These are phyloP conservation scores for Hyaloscypha finlandica DNA, from an alignment of 495 filamentous ascomycete species.

Conservation along the genomic window DNA sequence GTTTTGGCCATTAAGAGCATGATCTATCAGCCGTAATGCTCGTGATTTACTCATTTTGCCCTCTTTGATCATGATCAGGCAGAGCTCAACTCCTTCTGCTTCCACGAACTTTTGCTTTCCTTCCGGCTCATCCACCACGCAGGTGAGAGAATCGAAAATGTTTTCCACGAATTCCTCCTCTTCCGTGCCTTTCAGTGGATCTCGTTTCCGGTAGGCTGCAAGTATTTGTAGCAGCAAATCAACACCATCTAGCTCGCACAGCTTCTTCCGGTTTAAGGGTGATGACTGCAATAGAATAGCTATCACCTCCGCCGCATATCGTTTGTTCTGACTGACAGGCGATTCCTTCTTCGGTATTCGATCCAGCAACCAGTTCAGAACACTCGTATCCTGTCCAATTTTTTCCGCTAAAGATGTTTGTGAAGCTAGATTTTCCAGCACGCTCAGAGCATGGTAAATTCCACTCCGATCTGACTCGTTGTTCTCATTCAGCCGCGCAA, in stretches of 20 bases:
- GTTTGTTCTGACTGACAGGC: constrained; percentile 80
- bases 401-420: constrained; percentile 64
- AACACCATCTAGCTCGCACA: constrained; percentile 70
- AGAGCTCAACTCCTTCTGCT: constrained; percentile 90
- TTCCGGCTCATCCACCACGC: constrained; percentile 69
- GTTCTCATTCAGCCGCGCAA: constrained; percentile 78
- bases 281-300: constrained; percentile 82
- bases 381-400: constrained; percentile 64
- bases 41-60: constrained; percentile 78
- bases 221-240: constrained; percentile 83
- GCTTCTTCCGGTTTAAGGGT: constrained; percentile 57
- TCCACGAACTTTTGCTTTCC: constrained; percentile 86
- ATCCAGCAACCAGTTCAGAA: constrained; percentile 75
- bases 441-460: constrained; percentile 81
- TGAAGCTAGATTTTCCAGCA: constrained; percentile 85
- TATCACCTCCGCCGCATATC: constrained; percentile 90
- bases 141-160: constrained; percentile 80
- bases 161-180: constrained; percentile 97
- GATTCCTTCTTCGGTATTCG: constrained; percentile 66
- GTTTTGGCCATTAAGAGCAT: constrained; percentile 65
- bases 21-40: constrained; percentile 79
- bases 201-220: constrained; percentile 84
- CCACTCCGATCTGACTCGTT: constrained; percentile 79
- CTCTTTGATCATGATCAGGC: constrained; percentile 83
- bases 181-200: constrained; percentile 82